A percentile compares a stretch with the other conserved stretches of the same genome.
Evolutionary conservation across 768 basidiomycete species (phyloP).

Genomic region (Exidia glandulosa): DNA sequence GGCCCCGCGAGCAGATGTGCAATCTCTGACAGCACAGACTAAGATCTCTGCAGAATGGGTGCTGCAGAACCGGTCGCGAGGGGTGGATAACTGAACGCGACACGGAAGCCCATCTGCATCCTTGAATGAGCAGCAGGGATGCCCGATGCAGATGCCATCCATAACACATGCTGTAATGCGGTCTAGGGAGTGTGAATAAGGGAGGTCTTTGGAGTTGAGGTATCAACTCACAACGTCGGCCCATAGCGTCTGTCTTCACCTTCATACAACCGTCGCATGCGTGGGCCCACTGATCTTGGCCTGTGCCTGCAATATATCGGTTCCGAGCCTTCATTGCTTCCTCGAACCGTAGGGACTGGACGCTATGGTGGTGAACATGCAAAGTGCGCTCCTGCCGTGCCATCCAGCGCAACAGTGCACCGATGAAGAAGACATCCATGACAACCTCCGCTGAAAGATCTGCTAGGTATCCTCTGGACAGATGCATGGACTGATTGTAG

Average conservation of each 20-base stretch:
- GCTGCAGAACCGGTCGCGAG: constrained; percentile 9
- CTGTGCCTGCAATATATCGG: background rate
- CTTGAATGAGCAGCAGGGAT: constrained; percentile 14
- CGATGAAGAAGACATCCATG: constrained; percentile 2
- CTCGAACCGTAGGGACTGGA: too few species aligned
- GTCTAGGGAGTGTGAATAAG: too few species aligned
- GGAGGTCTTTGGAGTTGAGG: too few species aligned
- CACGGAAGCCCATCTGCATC: constrained; percentile 5
- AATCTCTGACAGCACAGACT: too few species aligned
- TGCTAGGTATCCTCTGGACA: background rate
- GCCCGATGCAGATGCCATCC: constrained; percentile 18
- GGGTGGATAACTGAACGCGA: constrained; percentile 1
- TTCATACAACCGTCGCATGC: constrained; percentile 1
- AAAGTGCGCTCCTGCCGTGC: background rate
- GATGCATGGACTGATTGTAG: background rate
- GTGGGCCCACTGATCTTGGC: constrained; percentile 1
- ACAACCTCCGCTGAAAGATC: background rate
- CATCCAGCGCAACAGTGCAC: background rate
- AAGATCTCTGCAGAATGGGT: background rate
- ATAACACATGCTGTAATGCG: constrained; percentile 4
- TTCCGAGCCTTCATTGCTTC: too few species aligned
- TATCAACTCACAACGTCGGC: background rate
- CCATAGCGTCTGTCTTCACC: background rate
- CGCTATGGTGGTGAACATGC: too few species aligned
- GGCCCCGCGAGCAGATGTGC: too few species aligned